Conservation (phyloP, 2,329 filamentous ascomycete genomes). For the Pseudogymnoascus sp. region DNA sequence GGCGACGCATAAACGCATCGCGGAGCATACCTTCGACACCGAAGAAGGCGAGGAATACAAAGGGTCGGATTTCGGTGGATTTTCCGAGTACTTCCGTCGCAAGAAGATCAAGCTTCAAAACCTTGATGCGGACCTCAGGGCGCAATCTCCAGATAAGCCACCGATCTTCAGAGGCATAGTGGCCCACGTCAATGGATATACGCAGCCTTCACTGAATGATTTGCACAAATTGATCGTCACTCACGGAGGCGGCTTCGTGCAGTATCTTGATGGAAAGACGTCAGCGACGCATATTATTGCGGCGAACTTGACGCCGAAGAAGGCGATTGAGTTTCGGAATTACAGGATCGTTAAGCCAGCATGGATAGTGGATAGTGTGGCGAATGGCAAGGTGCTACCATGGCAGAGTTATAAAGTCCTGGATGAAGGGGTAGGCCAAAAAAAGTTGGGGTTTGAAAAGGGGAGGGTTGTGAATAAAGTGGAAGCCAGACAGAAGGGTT, state of each 20-base stretch:
- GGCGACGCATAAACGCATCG: conserved; percentile 54
- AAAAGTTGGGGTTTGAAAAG: conserved; percentile 57
- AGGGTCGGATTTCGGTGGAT: conserved; percentile 78
- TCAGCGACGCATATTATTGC: conserved; percentile 94
- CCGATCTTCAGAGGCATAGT: conserved; percentile 87
- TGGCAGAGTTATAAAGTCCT: conserved; percentile 83
- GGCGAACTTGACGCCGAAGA: conserved; percentile 83
- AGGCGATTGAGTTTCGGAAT: conserved; percentile 75
- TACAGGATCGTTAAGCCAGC: conserved; percentile 92
- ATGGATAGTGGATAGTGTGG: conserved; percentile 87
- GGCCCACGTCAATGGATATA: conserved; percentile 91
- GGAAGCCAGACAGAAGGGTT: conserved; percentile 55
- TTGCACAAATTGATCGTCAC: conserved; percentile 81
- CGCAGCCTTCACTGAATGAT: conserved; percentile 84
- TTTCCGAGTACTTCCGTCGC: conserved; percentile 83
- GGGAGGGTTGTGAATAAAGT: conserved; percentile 61
- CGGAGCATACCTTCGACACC: conserved; percentile 63
- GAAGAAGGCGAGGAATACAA: conserved; percentile 90
- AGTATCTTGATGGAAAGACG: conserved; percentile 92
- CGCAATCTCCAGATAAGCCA: conserved; percentile 50
- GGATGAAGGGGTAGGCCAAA: conserved; percentile 77
- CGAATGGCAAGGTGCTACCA: conserved; percentile 70
- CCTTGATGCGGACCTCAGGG: conserved; percentile 72
- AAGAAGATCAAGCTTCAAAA: conserved; percentile 99
- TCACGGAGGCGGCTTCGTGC: conserved; percentile 89